Evolutionary conservation across 495 filamentous ascomycete genomes (phyloP).

Genomic region (Xylaria castorea): DNA sequence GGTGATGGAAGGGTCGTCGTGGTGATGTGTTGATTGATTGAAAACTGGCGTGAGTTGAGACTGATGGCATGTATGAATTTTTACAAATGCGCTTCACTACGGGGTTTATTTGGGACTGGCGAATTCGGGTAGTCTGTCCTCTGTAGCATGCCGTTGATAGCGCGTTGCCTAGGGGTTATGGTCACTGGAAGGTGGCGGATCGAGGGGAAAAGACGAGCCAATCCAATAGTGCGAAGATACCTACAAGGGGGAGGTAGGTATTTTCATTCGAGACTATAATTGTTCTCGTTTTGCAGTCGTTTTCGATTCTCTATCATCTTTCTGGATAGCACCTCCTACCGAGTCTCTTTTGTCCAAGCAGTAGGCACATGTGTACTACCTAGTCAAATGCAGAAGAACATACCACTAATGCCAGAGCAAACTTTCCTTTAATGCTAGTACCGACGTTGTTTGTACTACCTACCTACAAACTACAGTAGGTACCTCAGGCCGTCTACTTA

Average conservation of each 20-base stretch:
- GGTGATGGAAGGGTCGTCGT: constrained; percentile 60
- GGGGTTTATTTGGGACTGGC: constrained; percentile 20
- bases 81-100: constrained; percentile 26
- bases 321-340: background rate
- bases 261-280: background rate
- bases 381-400: background rate
- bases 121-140: constrained; percentile 22
- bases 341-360: background rate
- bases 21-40: constrained; percentile 56
- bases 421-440: background rate
- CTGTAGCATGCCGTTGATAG: constrained; percentile 21
- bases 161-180: constrained; percentile 5
- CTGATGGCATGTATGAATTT: constrained; percentile 34
- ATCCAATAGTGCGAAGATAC: constrained; percentile 7
- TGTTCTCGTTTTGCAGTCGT: background rate
- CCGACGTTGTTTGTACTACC: background rate
- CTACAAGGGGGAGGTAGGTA: constrained; percentile 15
- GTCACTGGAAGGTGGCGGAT: constrained; percentile 22
- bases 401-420: background rate
- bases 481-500: too few species aligned
- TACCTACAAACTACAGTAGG: background rate
- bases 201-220: constrained; percentile 2
- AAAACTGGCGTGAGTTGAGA: constrained; percentile 26
- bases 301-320: background rate
- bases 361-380: background rate